These are phyloP conservation scores for Emericellopsis terricola DNA, from an alignment of 495 filamentous ascomycete species.

Conservation along the genomic window DNA sequence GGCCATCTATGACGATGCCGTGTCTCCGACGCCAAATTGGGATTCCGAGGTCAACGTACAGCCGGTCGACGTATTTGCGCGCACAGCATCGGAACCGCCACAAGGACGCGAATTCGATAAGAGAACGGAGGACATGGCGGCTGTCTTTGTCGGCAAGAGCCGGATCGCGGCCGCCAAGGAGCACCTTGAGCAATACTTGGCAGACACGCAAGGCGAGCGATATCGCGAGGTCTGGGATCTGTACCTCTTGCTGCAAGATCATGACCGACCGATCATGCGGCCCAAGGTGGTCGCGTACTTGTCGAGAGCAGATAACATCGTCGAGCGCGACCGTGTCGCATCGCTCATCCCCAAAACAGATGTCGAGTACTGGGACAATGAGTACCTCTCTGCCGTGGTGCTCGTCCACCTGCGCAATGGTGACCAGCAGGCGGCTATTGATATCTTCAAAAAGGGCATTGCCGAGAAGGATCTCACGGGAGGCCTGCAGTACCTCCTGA, in stretches of 20 bases:
- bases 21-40: too few relatives aligned
- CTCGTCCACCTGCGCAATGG: constrained; percentile 7
- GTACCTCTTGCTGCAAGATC: constrained; percentile 7
- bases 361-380: constrained; percentile 9
- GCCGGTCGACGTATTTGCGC: too few relatives aligned
- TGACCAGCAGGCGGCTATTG: constrained; percentile 6
- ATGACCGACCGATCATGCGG: not conserved
- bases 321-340: constrained; percentile 9
- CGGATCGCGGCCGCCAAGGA: too few relatives aligned
- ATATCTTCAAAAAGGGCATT: constrained; percentile 7
- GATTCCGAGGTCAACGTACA: too few relatives aligned
- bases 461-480: constrained; percentile 4
- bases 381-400: constrained; percentile 8
- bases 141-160: too few relatives aligned
- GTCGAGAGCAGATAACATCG: constrained; percentile 7
- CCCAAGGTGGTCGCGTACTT: constrained; percentile 4
- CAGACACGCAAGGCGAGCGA: not conserved
- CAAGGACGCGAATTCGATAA: too few relatives aligned
- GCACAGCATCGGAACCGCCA: too few relatives aligned
- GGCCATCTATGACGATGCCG: too few relatives aligned
- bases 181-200: too few relatives aligned
- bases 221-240: constrained; percentile 6
- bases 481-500: constrained; percentile 9
- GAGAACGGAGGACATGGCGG: too few relatives aligned
- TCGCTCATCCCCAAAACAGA: constrained; percentile 7